phyloP scores from a whole-genome alignment of 371 early-diverging fungal genomes.

The Mucor ambiguus region DNA sequence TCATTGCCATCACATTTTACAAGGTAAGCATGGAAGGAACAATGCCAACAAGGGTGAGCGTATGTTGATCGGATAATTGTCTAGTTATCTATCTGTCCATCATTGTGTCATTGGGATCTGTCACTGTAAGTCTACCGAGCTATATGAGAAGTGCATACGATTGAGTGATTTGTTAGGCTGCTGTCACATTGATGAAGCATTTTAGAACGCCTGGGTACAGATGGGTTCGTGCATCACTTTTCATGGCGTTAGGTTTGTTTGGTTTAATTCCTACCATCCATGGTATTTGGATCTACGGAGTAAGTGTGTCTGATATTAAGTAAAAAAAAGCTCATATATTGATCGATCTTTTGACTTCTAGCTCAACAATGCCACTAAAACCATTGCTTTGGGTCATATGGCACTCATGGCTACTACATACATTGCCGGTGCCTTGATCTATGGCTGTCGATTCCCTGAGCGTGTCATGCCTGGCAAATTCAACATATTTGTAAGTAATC shows the following conservation, averaged over 20 bases:
- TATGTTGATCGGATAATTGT: not conserved
- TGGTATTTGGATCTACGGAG: constrained; percentile 69
- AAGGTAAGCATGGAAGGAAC: constrained; percentile 21
- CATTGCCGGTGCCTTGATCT: constrained; percentile 83
- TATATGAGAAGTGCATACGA: not conserved
- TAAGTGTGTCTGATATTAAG: constrained; percentile 38
- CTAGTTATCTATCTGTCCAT: constrained; percentile 62
- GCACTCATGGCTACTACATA: constrained; percentile 76
- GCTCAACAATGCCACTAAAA: constrained; percentile 51
- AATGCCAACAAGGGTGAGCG: not conserved
- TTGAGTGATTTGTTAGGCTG: constrained; percentile 36
- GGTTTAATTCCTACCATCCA: constrained; percentile 82
- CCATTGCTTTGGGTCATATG: constrained; percentile 65
- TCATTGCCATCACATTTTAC: constrained; percentile 37
- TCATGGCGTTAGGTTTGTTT: constrained; percentile 78
- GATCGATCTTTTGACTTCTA: not conserved
- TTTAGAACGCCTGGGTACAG: constrained; percentile 80
- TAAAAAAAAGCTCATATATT: not conserved
- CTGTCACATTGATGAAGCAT: constrained; percentile 58
- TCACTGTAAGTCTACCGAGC: constrained; percentile 51
- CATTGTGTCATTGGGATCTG: constrained; percentile 66
- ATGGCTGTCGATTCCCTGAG: constrained; percentile 70
- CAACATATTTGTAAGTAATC: constrained; percentile 57
- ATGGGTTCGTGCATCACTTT: constrained; percentile 76
- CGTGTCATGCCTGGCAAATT: constrained; percentile 62